Conservation (phyloP, 2,329 filamentous ascomycete species). For the Colletotrichum sublineola region DNA sequence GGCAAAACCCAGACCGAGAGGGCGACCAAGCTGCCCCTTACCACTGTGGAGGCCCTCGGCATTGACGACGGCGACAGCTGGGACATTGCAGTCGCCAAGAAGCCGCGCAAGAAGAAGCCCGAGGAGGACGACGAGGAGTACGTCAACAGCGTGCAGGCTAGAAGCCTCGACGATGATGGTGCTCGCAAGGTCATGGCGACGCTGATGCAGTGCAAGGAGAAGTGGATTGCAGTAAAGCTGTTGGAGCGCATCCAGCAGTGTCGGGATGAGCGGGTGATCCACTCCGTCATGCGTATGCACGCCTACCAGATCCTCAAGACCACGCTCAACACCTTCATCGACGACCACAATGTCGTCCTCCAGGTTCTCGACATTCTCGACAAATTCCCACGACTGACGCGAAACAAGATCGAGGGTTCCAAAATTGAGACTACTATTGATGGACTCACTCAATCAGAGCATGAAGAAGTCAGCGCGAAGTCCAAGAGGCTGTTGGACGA, state of each 20-base stretch:
- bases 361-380: constrained; percentile 93
- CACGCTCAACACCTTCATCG: constrained; percentile 84
- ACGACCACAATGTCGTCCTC: constrained; percentile 90
- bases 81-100: constrained; percentile 91
- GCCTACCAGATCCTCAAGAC: constrained; percentile 96
- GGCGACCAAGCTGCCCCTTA: constrained; percentile 89
- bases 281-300: constrained; percentile 94
- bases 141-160: constrained; percentile 87
- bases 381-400: constrained; percentile 88
- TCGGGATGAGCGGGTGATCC: constrained; percentile 87
- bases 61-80: constrained; percentile 94
- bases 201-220: constrained; percentile 98
- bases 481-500: constrained; percentile 80
- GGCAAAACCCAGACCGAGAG: constrained; percentile 98
- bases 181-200: constrained; percentile 96
- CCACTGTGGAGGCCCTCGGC: constrained; percentile 93
- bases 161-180: constrained; percentile 82
- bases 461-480: constrained; percentile 80
- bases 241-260: constrained; percentile 89
- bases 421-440: constrained; percentile 90
- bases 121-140: constrained; percentile 96
- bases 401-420: constrained; percentile 97
- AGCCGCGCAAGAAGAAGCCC: constrained; percentile 90
- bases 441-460: constrained; percentile 74
- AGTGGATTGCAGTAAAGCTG: constrained; percentile 98